These are phyloP conservation scores for Marasmius oreades DNA, from an alignment of 1,284 basidiomycete genomes.

Conservation along the genomic window DNA sequence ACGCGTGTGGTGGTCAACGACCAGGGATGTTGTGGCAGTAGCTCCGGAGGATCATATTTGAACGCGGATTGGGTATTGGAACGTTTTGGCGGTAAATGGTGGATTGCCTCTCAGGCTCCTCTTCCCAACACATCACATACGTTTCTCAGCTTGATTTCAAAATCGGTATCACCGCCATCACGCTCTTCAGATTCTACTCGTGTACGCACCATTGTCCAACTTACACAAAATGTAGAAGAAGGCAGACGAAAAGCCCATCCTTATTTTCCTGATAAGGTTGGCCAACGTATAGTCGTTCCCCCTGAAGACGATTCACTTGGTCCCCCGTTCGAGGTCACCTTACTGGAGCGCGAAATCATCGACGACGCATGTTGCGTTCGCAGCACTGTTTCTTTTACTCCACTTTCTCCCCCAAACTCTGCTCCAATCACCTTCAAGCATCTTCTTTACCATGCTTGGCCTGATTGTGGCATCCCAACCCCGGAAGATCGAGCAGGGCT, in stretches of 20 bases:
- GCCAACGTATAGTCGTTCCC: constrained; percentile 47
- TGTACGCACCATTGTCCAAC: constrained; percentile 73
- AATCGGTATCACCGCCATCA: constrained; percentile 37
- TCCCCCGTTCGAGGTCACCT: constrained; percentile 50
- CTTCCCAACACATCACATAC: constrained; percentile 64
- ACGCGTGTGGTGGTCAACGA: constrained; percentile 55
- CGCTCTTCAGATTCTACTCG: constrained; percentile 24
- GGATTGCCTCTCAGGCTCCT: constrained; percentile 84
- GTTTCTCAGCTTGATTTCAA: constrained; percentile 66
- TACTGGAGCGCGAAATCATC: constrained; percentile 41
- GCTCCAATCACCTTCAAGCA: constrained; percentile 57
- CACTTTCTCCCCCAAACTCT: constrained; percentile 29
- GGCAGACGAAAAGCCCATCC: constrained; percentile 68
- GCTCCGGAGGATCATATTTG: constrained; percentile 51
- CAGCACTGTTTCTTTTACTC: constrained; percentile 35
- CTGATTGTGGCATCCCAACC: constrained; percentile 76
- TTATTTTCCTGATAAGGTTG: constrained; percentile 66
- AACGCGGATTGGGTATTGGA: constrained; percentile 86
- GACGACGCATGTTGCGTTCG: constrained; percentile 57
- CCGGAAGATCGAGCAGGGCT: constrained; percentile 52
- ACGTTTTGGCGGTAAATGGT: constrained; percentile 65
- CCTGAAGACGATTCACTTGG: constrained; percentile 40
- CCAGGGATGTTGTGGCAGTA: constrained; percentile 9
- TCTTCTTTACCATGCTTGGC: constrained; percentile 75
- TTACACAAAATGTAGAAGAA: constrained; percentile 66